These are phyloP conservation scores for Fabrea salina DNA, from an alignment of 169 alveolate genomes.

Conservation along the genomic window DNA sequence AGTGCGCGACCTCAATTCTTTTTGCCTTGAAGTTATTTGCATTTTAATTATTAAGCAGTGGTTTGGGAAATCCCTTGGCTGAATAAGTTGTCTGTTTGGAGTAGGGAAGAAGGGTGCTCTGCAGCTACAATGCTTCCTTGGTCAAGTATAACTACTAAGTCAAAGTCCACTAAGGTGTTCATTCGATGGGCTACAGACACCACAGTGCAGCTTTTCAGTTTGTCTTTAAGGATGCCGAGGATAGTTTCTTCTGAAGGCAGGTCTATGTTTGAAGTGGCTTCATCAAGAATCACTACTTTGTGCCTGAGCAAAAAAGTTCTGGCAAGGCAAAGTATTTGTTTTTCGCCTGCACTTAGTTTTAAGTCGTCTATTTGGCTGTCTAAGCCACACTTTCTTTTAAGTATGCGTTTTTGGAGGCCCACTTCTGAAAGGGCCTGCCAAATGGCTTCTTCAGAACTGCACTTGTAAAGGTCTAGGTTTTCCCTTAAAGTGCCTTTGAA, in stretches of 20 bases:
- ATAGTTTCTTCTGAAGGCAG: constrained; percentile 65
- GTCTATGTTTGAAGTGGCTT: constrained; percentile 82
- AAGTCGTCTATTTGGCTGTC: constrained; percentile 25
- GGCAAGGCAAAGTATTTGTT: constrained; percentile 65
- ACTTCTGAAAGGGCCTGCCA: background rate
- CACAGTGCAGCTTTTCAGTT: constrained; percentile 72
- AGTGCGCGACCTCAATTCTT: no score
- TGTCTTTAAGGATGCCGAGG: constrained; percentile 52
- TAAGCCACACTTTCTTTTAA: background rate
- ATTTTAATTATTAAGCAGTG: no score
- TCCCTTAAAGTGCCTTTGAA: constrained; percentile 72
- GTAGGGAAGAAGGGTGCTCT: no score
- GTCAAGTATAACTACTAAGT: constrained; percentile 32
- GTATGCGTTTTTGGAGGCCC: constrained; percentile 20
- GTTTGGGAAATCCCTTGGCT: no score
- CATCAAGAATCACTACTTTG: constrained; percentile 77
- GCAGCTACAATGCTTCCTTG: no score
- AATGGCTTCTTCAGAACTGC: background rate
- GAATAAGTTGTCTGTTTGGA: no score
- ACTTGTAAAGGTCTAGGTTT: constrained; percentile 74
- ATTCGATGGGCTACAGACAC: constrained; percentile 86
- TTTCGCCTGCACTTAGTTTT: constrained; percentile 59
- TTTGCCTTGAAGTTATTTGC: no score
- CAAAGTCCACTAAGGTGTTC: constrained; percentile 76
- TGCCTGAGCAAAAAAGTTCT: constrained; percentile 67